Base-by-base conservation (phyloP, 495 filamentous ascomycete species). In the Penicillium bovifimosum region DNA sequence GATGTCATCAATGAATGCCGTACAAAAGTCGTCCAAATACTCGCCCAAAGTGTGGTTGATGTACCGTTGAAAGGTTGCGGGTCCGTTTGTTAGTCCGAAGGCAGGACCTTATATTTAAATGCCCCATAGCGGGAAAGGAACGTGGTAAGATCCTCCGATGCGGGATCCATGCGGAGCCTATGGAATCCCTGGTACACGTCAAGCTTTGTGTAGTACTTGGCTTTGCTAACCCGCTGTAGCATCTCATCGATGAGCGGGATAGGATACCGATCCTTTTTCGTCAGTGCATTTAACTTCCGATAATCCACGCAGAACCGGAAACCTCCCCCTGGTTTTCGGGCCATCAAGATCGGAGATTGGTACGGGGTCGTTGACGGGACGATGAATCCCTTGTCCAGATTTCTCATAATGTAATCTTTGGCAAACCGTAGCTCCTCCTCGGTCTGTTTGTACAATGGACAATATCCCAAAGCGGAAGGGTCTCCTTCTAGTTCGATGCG, bases 231-330 rank as follows among this genome's bases (percentile, higher is more conserved):
- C 0, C 54, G 20, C n/a, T 57, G 26, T 3, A 80, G 36, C 0
- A 65, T n/a, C 62, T 45, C 56, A 63, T 66, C n/a, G n/a, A n/a
- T n/a, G n/a, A n/a, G n/a, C n/a, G n/a, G n/a, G n/a, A n/a, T n/a
- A n/a, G n/a, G n/a, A n/a, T n/a, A n/a, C n/a, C n/a, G n/a, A n/a
- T n/a, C n/a, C n/a, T n/a, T n/a, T n/a, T n/a, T n/a, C n/a, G n/a
- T n/a, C n/a, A n/a, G n/a, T n/a, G n/a, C n/a, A n/a, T n/a, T n/a
- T n/a, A n/a, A n/a, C n/a, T n/a, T n/a, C n/a, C n/a, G n/a, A n/a
- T n/a, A n/a, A n/a, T n/a, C n/a, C n/a, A n/a, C n/a, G n/a, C n/a
- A 81, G 33, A 84, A 55, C 0, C 63, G 44, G 0, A 78, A 32
- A 0, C 52, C 53, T 4, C 68, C 65, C 18, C 62, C 57, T 1